Evolutionary conservation across 805 yeast species (phyloP), one percentile per base, ranked within the genome.

Genomic region (Clavispora phyllophila): DNA sequence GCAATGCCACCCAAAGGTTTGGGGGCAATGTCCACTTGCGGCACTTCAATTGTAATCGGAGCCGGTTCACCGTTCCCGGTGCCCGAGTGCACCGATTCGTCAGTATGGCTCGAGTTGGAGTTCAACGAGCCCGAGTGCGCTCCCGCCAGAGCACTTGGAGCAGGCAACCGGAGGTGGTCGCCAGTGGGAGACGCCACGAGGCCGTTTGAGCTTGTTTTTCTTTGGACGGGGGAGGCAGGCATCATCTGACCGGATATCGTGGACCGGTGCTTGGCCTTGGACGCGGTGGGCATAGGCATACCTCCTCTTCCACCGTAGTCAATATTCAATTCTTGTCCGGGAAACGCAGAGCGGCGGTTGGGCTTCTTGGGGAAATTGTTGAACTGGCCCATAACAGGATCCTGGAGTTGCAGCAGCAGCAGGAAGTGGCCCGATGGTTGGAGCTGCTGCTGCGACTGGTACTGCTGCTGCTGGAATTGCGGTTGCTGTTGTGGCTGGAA

Each of bases 241-340:
- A 15, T 18, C 5, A 33, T 13, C 29, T 29, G 40, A 18, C 22
- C 19, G 17, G 25, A 18, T 22, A 37, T 25, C 23, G 22, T 38
- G 40, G 40, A 44, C 37, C 45, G 52, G 52, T 44, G 54, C 41
- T 47, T 51, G 22, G 41, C 39, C 5, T 28, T 28, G 23, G 40
- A 24, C n/a, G 49, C 45, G 9, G 43, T 31, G 7, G 68, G 62
- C 62, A 63, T 63, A 2, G 73, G 74, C 75, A 70, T 70, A 7
- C 75, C 75, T 17, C 72, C 75, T 50, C 74, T 58, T n/a, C 73
- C 73, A 12, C 74, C 73, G 58, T 66, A 60, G 52, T 69, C 75
- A 15, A 68, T 41, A 44, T 53, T 55, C n/a, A 62, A 65, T 17
- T 56, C 55, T 56, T 64, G 57, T 34, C 53, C 58, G 6, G 68